phyloP scores from a whole-genome alignment of 768 basidiomycete species.

The Tylopilus rubrobrunneus region DNA sequence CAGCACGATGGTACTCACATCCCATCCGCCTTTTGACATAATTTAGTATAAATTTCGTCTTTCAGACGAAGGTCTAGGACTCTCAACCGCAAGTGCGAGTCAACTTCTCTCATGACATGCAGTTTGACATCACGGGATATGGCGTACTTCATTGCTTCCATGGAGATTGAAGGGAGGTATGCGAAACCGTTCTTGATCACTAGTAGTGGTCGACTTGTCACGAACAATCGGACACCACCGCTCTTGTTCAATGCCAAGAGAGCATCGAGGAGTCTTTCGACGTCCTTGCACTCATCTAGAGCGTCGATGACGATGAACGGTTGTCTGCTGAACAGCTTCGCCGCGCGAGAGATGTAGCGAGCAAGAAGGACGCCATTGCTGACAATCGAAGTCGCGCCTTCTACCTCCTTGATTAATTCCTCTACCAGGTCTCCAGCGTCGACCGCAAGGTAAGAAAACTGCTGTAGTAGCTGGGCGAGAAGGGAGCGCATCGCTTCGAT shows the following conservation, averaged over 20 bases:
- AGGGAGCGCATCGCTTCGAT: slow-evolving; percentile 11
- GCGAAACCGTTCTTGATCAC: slow-evolving; percentile 6
- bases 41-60: too few relatives aligned
- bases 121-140: neutral
- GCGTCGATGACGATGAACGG: slow-evolving; percentile 13
- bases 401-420: neutral
- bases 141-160: slow-evolving; percentile 2
- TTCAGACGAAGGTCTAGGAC: too few relatives aligned
- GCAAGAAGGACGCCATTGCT: neutral
- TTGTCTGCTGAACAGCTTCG: neutral
- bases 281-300: slow-evolving; percentile 15
- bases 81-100: too few relatives aligned
- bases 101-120: too few relatives aligned
- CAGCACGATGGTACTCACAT: too few relatives aligned
- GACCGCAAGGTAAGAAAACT: too few relatives aligned
- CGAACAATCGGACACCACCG: slow-evolving; percentile 1
- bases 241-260: neutral
- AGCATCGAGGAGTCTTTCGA: slow-evolving; percentile 1
- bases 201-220: slow-evolving; percentile 9
- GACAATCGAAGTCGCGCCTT: neutral
- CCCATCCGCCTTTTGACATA: too few relatives aligned
- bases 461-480: slow-evolving; percentile 5
- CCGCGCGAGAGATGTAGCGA: neutral
- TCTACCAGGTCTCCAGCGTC: neutral
- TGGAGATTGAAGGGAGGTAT: neutral